Evolutionary conservation across 2,329 filamentous ascomycete genomes (phyloP).

Genomic region (Trichoderma atrobrunneum): DNA sequence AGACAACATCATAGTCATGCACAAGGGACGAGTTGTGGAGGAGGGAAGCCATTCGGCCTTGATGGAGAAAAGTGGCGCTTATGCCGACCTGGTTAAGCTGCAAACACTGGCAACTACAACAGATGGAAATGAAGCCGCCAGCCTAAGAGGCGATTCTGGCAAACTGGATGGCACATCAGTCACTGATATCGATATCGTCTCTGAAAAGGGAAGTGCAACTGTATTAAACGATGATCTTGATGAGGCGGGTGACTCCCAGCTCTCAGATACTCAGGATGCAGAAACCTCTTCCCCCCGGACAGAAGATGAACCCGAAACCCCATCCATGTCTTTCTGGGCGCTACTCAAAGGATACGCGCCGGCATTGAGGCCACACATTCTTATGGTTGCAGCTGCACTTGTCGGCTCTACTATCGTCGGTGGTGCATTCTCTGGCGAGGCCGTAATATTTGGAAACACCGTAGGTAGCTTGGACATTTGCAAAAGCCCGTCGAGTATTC

Average conservation of each 20-base stretch:
- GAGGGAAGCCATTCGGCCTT: constrained; percentile 60
- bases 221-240: not conserved
- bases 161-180: not conserved
- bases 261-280: not conserved
- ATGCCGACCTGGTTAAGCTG: constrained; percentile 44
- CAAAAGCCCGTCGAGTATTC: constrained; percentile 33
- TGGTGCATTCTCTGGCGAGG: constrained; percentile 47
- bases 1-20: constrained; percentile 64
- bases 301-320: not conserved
- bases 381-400: constrained; percentile 36
- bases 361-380: constrained; percentile 17
- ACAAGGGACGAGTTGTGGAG: constrained; percentile 58
- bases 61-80: constrained; percentile 48
- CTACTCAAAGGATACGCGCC: constrained; percentile 5
- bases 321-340: not conserved
- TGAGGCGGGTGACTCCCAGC: not conserved
- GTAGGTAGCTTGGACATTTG: constrained; percentile 41
- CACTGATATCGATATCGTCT: not conserved
- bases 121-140: not conserved
- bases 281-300: not conserved
- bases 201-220: not conserved
- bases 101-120: constrained; percentile 20
- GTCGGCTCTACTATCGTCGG: constrained; percentile 47
- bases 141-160: not conserved
- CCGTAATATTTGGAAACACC: constrained; percentile 42